Conservation (phyloP, 768 basidiomycete genomes). For the Tricholoma bakamatsutake region DNA sequence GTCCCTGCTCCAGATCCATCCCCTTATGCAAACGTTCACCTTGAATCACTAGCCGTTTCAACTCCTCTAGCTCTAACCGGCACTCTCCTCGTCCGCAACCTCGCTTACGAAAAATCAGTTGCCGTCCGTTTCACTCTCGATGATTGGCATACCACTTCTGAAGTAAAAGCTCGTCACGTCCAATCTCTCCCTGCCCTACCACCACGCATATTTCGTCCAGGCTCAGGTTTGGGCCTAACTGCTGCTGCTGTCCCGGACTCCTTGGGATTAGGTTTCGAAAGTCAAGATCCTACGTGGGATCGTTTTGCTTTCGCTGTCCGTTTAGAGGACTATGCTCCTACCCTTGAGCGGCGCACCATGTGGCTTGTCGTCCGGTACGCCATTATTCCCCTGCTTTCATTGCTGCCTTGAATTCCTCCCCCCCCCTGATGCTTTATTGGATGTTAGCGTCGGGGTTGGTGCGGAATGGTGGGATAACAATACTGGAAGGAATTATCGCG, state of each 20-base stretch:
- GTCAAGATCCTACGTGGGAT: constrained; percentile 39
- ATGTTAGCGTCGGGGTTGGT: not conserved
- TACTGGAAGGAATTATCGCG: constrained; percentile 64
- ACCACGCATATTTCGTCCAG: constrained; percentile 4
- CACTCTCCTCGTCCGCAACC: constrained; percentile 76
- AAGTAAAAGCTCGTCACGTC: constrained; percentile 55
- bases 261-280: too few relatives aligned
- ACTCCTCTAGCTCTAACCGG: constrained; percentile 49
- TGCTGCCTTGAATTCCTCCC: not conserved
- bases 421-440: constrained; percentile 20
- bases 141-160: constrained; percentile 89
- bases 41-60: constrained; percentile 17
- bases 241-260: too few relatives aligned
- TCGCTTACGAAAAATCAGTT: constrained; percentile 83
- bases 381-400: not conserved
- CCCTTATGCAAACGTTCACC: constrained; percentile 24
- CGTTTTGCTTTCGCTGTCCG: constrained; percentile 57
- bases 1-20: constrained; percentile 20
- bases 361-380: constrained; percentile 57
- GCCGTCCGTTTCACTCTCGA: constrained; percentile 88
- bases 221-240: constrained; percentile 6
- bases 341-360: constrained; percentile 46
- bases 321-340: constrained; percentile 62
- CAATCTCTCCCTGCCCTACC: constrained; percentile 38
- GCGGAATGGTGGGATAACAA: constrained; percentile 96